phyloP scores from a whole-genome alignment of 2,329 filamentous ascomycete genomes.

The Zalaria obscura region DNA sequence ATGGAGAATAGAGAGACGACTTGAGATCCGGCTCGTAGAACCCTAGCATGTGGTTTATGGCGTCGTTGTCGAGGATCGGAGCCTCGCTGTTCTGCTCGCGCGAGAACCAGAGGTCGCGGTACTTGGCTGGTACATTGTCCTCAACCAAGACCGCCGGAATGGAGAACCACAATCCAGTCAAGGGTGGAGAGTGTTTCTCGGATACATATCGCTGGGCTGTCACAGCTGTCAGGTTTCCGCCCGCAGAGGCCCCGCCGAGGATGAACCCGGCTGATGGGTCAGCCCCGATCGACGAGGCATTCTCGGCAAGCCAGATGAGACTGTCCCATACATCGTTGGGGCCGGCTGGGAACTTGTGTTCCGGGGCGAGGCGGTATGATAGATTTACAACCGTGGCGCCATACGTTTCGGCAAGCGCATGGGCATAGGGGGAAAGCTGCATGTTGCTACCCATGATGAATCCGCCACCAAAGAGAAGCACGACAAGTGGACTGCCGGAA shows the following conservation, averaged over 20 bases:
- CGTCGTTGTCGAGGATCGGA: constrained; percentile 17
- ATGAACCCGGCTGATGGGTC: constrained; percentile 32
- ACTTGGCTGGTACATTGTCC: constrained; percentile 22
- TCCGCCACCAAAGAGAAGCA: constrained; percentile 15
- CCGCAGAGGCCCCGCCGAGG: constrained; percentile 35
- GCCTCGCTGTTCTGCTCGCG: constrained; percentile 27
- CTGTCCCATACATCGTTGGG: constrained; percentile 32
- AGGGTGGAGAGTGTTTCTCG: constrained; percentile 24
- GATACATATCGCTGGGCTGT: constrained; percentile 27
- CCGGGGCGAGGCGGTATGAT: constrained; percentile 32
- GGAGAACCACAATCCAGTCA: constrained; percentile 34
- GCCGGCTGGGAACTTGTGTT: constrained; percentile 31
- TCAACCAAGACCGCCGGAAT: constrained; percentile 24
- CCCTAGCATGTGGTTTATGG: constrained; percentile 12
- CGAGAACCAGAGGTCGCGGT: constrained; percentile 24
- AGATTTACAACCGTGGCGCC: constrained; percentile 29
- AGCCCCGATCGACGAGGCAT: constrained; percentile 25
- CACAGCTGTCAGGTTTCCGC: constrained; percentile 26
- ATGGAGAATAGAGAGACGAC: constrained; percentile 14
- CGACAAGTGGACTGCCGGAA: constrained; percentile 11
- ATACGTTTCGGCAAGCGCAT: constrained; percentile 12
- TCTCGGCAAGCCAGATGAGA: constrained; percentile 28
- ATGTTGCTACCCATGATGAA: constrained; percentile 13
- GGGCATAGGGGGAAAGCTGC: constrained; percentile 11
- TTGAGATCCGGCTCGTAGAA: constrained; percentile 4